Evolutionary conservation across 2,329 filamentous ascomycete species (phyloP).

Genomic region (Aureobasidium sp.): DNA sequence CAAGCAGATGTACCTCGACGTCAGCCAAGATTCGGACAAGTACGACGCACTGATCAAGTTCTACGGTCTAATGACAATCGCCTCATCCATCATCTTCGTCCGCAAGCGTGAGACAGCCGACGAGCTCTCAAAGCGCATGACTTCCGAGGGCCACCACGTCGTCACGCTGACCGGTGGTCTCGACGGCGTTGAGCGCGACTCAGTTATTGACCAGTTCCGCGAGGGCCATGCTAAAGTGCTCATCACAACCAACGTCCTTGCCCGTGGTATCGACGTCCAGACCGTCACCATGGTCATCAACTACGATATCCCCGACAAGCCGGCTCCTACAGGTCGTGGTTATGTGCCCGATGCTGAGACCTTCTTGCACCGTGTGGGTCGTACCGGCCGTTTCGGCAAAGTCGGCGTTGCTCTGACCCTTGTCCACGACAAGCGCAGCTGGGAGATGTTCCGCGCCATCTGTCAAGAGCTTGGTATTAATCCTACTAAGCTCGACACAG

Average conservation of each 20-base stretch:
- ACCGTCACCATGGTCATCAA: slow-evolving; percentile 98
- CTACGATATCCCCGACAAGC: slow-evolving; percentile 57
- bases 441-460: slow-evolving; percentile 71
- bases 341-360: slow-evolving; percentile 66
- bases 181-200: slow-evolving; percentile 76
- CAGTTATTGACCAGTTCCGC: slow-evolving; percentile 80
- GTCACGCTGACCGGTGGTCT: slow-evolving; percentile 83
- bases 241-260: slow-evolving; percentile 94
- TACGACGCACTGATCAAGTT: slow-evolving; percentile 85
- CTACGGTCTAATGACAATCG: slow-evolving; percentile 93
- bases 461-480: slow-evolving; percentile 72
- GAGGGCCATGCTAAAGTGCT: slow-evolving; percentile 85
- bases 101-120: slow-evolving; percentile 81
- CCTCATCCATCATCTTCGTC: slow-evolving; percentile 97
- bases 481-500: slow-evolving; percentile 71
- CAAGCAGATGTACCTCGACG: slow-evolving; percentile 96
- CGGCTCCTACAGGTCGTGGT: slow-evolving; percentile 39
- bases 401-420: slow-evolving; percentile 95
- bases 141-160: slow-evolving; percentile 82
- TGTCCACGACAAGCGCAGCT: slow-evolving; percentile 79
- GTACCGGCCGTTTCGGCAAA: slow-evolving; percentile 92
- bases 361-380: slow-evolving; percentile 94
- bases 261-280: slow-evolving; percentile 88
- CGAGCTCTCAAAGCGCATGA: slow-evolving; percentile 81
- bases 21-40: slow-evolving; percentile 71